Base-by-base conservation (phyloP, 495 filamentous ascomycete genomes). In the Penicillium salamii region DNA sequence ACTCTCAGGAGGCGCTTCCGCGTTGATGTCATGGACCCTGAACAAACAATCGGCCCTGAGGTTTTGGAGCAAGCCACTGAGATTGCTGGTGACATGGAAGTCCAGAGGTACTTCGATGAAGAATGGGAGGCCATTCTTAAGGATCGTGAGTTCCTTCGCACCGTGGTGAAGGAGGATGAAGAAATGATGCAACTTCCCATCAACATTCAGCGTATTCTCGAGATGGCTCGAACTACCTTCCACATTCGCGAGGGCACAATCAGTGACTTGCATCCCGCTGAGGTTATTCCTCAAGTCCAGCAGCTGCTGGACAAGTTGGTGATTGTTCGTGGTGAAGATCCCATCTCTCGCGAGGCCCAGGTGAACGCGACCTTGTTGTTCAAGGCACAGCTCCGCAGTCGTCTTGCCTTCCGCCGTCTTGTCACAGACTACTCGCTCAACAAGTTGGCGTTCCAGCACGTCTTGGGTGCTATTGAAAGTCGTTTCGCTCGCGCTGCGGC, bases 1-100 rank as follows among this genome's bases (percentile, higher is more conserved):
- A 77, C 81, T 34, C 93, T 99, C 53, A 83, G 86, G 40, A 72
- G 85, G 28, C 83, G 85, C 31, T 97, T 87, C 72, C 85, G 87
- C 18, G 76, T 99, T n/a, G 92, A 99, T 71, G 86, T 98, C 36
- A 97, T 98, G 92, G 87, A 90, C 57, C 80, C 83, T 3, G 79
- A 86, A 33, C 78, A 83, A 7, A 69, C 57, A 29, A 67, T 80
- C 5, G 72, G 74, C 26, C 79, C 87, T 13, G 86, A 91, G 7
- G 78, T 86, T 20, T 72, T 99, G 42, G 91, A 96, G 62, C 85
- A 91, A 63, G 90, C 90, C 37, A 83, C 82, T 54, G 92, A 96
- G 55, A 89, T 97, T 48, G 76, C 82, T 23, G 91, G 90, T 52
- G 91, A 97, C 59, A 77, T 91, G 18, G 81, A 84, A 14, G 88